Percentiles rank a stretch among this genome's conserved stretches.
Evolutionary conservation across 257 asterid species (phyloP).

Genomic region (Capsicum pubescens): DNA sequence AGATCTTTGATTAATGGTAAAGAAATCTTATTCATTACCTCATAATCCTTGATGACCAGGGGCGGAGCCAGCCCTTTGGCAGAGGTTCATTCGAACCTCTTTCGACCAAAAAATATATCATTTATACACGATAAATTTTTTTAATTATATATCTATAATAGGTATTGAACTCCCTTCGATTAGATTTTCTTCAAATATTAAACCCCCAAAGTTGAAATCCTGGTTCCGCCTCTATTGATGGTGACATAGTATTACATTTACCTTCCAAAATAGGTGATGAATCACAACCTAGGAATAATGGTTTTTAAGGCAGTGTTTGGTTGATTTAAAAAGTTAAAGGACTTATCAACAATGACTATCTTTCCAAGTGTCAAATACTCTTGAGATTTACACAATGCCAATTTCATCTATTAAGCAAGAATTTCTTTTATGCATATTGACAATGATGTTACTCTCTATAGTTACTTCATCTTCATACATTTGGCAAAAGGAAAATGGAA

Average conservation of each 20-base stretch:
- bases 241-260: background rate
- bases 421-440: background rate
- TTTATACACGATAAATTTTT: too few species aligned
- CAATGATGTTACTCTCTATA: background rate
- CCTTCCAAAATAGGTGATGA: background rate
- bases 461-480: conserved; percentile 24
- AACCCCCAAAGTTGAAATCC: too few species aligned
- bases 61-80: too few species aligned
- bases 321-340: background rate
- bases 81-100: too few species aligned
- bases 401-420: background rate
- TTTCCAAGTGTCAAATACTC: background rate
- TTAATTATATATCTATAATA: too few species aligned
- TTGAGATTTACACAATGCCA: conserved; percentile 8
- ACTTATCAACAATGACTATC: background rate
- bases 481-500: background rate
- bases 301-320: background rate
- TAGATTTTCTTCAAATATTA: too few species aligned
- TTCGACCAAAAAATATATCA: too few species aligned
- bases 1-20: background rate
- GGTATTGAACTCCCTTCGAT: too few species aligned
- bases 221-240: too few species aligned
- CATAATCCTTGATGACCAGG: background rate
- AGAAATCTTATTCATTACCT: background rate
- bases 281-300: background rate